Base-by-base conservation (phyloP, 2,329 filamentous ascomycete genomes). In the Fusarium transvaalense region DNA sequence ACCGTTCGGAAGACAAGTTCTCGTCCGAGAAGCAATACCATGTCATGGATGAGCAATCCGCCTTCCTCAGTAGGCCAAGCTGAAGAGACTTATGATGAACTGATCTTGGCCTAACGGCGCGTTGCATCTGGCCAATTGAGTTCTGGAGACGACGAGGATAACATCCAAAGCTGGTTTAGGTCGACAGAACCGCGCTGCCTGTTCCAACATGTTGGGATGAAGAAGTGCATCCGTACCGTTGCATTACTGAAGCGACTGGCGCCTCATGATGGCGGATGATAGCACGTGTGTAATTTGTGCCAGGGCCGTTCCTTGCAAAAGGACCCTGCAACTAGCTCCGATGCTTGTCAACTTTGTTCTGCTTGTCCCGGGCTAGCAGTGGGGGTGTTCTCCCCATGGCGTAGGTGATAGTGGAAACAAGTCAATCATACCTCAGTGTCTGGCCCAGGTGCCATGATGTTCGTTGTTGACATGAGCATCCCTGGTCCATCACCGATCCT, bases 41-140 rank as follows among this genome's bases (percentile, higher is more conserved):
- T 60, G 58, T 64, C 64, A 45, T 53, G 21, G 53, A 56, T 51
- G 38, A 42, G 46, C 60, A 60, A 59, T 50, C 37, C 58, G 56
- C 65, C 72, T 74, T 74, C 71, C 68, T 57, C 56, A 60, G 69
- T 61, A 43, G 71, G 71, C 62, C 66, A 74, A 68, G 61, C 61
- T 56, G 50, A 57, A 32, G 34, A 69, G 58, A 60, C 55, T 50
- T 58, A 43, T 59, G 51, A 56, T 65, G 64, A 51, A 47, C 56
- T 64, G 67, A 65, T 63, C 68, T 54, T 70, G 54, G 47, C 45
- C 53, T 46, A 62, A 69, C 52, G 61, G 58, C 43, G 56, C 34
- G 52, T 58, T 34, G 53, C 35, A 51, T 60, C 54, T 38, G 41
- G 55, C 68, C 66, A 70, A 70, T 73, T 59, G 55, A 63, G 61